These are phyloP conservation scores for Colletotrichum somersetense DNA, from an alignment of 2,329 filamentous ascomycete genomes.

Conservation along the genomic window DNA sequence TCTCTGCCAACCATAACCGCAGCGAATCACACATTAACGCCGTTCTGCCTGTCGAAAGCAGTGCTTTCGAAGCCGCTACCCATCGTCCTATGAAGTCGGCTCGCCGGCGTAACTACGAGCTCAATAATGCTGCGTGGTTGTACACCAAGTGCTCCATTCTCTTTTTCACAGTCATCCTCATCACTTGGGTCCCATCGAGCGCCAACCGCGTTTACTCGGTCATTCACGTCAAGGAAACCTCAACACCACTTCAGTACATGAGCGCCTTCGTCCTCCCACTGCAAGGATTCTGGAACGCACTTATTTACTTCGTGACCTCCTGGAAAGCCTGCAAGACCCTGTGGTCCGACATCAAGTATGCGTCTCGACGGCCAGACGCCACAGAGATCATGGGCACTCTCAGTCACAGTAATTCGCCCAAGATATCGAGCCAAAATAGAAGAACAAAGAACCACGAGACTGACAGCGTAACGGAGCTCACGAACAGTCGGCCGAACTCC, in stretches of 20 bases:
- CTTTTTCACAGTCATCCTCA: slow-evolving; percentile 78
- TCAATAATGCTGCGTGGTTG: slow-evolving; percentile 74
- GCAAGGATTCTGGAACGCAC: slow-evolving; percentile 87
- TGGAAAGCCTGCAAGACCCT: slow-evolving; percentile 71
- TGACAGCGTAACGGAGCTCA: slow-evolving; percentile 66
- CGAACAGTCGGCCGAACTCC: slow-evolving; percentile 54
- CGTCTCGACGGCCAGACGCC: slow-evolving; percentile 48
- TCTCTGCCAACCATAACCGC: slow-evolving; percentile 52
- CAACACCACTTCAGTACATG: slow-evolving; percentile 74
- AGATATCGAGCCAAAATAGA: slow-evolving; percentile 45
- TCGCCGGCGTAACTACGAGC: slow-evolving; percentile 60
- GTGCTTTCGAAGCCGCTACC: slow-evolving; percentile 34
- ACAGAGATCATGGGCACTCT: slow-evolving; percentile 51
- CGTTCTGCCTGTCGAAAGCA: slow-evolving; percentile 48
- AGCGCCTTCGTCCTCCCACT: slow-evolving; percentile 82
- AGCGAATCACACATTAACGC: slow-evolving; percentile 46
- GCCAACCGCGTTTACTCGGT: slow-evolving; percentile 82
- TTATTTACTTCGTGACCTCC: slow-evolving; percentile 81
- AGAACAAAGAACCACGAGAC: slow-evolving; percentile 56
- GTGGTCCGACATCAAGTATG: slow-evolving; percentile 52
- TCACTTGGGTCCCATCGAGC: slow-evolving; percentile 83
- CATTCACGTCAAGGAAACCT: slow-evolving; percentile 64
- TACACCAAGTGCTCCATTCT: slow-evolving; percentile 79
- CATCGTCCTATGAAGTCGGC: slow-evolving; percentile 47
- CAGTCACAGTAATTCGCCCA: slow-evolving; percentile 50